Evolutionary conservation across 2,329 filamentous ascomycete genomes (phyloP), one percentile per base, ranked within the genome.

Genomic region (Rhinocladiella similis): DNA sequence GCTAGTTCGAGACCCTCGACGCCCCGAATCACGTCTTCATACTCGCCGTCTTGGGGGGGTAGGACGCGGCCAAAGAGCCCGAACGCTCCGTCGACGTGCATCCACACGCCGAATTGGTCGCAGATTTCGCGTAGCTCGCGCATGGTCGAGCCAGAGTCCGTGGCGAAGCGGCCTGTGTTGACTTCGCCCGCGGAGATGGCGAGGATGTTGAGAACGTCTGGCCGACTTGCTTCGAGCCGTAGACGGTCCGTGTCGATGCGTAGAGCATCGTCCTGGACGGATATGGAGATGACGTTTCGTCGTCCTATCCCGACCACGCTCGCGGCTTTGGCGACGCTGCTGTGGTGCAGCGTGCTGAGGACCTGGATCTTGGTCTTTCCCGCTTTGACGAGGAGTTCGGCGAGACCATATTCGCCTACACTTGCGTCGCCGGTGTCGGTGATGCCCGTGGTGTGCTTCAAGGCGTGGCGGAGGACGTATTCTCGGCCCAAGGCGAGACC

Each of bases 71-170:
- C 88, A 68, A 95, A 91, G 12, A 96, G 81, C 0, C 93, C 93
- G 69, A 97, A 96, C 0, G 93, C 92, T 43, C 88, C 92, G 67
- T 97, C 93, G 6, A 93, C 86, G 70, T 97, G 93, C 38, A 97
- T 80, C 92, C 92, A 97, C 0, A 90, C 87, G 1, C 81, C 80
- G 63, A 93, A 85, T 62, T 79, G 76, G 64, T 94, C 86, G 42
- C 89, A 91, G 38, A 96, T 69, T 3, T 76, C 73, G 57, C 92
- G 82, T 36, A 97, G 72, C 53, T 77, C 76, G 53, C 72, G 67
- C 72, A 85, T 86, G 84, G 3, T 79, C 76, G 2, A 71, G 62
- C 1, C 29, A 33, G 76, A 82, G 1, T 73, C 73, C 29, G 80
- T 89, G 25, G 90, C 87, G 69, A 91, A 97, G 4, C 86, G 79